Percentiles rank a stretch among this genome's conserved stretches.
Evolutionary conservation across 1,284 basidiomycete species (phyloP).

Genomic region (Apiotrichum sp.): DNA sequence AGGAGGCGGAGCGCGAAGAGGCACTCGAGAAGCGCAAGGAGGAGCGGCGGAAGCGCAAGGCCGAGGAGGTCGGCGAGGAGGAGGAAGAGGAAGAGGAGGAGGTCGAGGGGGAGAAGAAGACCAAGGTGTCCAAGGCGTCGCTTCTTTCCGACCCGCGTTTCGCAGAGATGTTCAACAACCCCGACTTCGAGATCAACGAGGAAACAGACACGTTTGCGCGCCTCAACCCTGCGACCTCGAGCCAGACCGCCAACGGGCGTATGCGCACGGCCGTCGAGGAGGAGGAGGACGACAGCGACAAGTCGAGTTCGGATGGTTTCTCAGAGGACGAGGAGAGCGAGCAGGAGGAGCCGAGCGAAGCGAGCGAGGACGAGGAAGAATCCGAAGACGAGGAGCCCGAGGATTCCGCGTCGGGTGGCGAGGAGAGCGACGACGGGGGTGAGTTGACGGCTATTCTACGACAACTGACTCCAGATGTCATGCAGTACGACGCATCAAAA

Average conservation of each 20-base stretch:
- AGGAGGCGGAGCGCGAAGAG: slow-evolving; percentile 64
- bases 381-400: slow-evolving; percentile 52
- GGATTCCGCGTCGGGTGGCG: slow-evolving; percentile 50
- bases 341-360: slow-evolving; percentile 33
- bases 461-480: slow-evolving; percentile 22
- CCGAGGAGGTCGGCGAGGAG: slow-evolving; percentile 35
- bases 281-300: slow-evolving; percentile 82
- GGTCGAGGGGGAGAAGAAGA: slow-evolving; percentile 43
- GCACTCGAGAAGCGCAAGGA: slow-evolving; percentile 59
- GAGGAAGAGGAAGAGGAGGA: slow-evolving; percentile 24
- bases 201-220: slow-evolving; percentile 77
- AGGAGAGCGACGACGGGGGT: slow-evolving; percentile 52
- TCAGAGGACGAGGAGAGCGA: slow-evolving; percentile 43
- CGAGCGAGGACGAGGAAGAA: slow-evolving; percentile 40
- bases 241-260: slow-evolving; percentile 32
- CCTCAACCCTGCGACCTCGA: slow-evolving; percentile 76
- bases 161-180: slow-evolving; percentile 82
- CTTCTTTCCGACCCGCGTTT: slow-evolving; percentile 86
- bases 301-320: slow-evolving; percentile 63
- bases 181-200: slow-evolving; percentile 92
- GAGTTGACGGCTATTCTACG: slow-evolving; percentile 10
- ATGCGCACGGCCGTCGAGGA: slow-evolving; percentile 76
- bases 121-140: slow-evolving; percentile 48
- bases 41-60: slow-evolving; percentile 39
- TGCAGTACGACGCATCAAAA: slow-evolving; percentile 49